Conservation (phyloP, 768 basidiomycete species). For the Solioccasus polychromus region DNA sequence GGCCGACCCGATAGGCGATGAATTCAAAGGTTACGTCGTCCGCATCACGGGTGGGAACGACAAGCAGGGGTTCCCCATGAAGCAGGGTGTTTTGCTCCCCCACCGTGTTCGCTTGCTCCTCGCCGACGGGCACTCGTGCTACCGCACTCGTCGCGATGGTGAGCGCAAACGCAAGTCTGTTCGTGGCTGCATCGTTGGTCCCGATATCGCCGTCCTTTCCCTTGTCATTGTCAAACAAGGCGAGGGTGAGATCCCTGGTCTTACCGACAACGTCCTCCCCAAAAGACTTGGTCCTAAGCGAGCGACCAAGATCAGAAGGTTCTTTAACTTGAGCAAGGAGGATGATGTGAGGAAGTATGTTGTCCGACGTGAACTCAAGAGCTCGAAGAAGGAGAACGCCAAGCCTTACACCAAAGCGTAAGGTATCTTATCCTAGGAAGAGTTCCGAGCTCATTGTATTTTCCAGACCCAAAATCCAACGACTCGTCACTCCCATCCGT, state of each 20-base stretch:
- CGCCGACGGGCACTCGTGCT: constrained; percentile 96
- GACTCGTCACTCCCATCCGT: constrained; percentile 91
- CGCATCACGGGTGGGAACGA: constrained; percentile 98
- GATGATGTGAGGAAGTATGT: constrained; percentile 99
- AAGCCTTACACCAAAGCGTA: constrained; percentile 98
- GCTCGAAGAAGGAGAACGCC: constrained; percentile 81
- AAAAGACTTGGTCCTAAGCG: constrained; percentile 97
- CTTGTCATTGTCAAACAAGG: constrained; percentile 97
- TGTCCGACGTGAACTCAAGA: constrained; percentile 86
- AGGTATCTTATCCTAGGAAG: constrained; percentile 23
- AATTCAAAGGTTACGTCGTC: constrained; percentile 96
- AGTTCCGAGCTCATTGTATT: background rate
- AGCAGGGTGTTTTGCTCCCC: constrained; percentile 96
- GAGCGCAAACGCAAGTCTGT: constrained; percentile 99
- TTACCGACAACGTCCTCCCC: constrained; percentile 90
- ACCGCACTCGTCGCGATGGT: constrained; percentile 85
- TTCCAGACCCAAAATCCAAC: constrained; percentile 89
- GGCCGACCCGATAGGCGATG: constrained; percentile 86
- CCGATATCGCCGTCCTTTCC: constrained; percentile 93
- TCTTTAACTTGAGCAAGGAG: constrained; percentile 97
- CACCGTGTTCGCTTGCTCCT: constrained; percentile 93
- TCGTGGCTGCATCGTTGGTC: constrained; percentile 95
- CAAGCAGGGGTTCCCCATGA: constrained; percentile 99
- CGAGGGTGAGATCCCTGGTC: constrained; percentile 81
- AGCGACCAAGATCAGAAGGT: constrained; percentile 93